Base-by-base conservation (phyloP, 164 flowering plant genomes). In the Brasenia schreberi region DNA sequence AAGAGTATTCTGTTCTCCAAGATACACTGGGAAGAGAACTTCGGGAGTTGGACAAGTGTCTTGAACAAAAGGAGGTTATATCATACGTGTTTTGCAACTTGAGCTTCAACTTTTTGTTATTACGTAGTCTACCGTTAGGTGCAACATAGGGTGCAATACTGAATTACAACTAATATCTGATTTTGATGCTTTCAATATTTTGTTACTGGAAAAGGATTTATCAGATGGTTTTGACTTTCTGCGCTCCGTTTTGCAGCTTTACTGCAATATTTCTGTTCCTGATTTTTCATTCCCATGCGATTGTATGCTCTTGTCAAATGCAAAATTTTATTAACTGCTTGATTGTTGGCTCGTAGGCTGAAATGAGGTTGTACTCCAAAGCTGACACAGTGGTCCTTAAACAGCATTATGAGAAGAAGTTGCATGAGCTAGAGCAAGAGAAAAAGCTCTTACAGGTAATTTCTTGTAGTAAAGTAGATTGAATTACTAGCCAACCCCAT, bases 401-500 rank as follows among this genome's bases (percentile, higher is more conserved):
- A 68, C 97, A 85, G 73, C 99, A 92, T 74, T 95, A 85, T 79
- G 99, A 92, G 82, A 95, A 87, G 78, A 95, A 92, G 78, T 84
- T 95, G 71, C 80, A 78, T 7, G 99, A 95, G 49, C 67, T 95
- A 75, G 97, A 95, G 78, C 88, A 81, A 1, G 97, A 95, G 69
- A 95, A 92, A 73, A 85, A 69, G 71, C 61, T 70, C 63, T 78
- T 87, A 72, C 88, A 80, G 95, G 99, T 92, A 18, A 63, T 72
- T 45, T 68, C 69, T 2, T 65, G 17, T 53, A 16, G 5, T 43
- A 39, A n/a, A n/a, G 7, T 61, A n/a, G n/a, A 45, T 45, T 7
- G 53, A 23, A 23, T 23, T 23, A 23, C 27, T 23, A 23, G 27
- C 27, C 27, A 2, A 23, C 27, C 27, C 27, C 27, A 23, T 23